phyloP scores from a whole-genome alignment of 768 basidiomycete genomes.

The Dacryopinax primogenitus region DNA sequence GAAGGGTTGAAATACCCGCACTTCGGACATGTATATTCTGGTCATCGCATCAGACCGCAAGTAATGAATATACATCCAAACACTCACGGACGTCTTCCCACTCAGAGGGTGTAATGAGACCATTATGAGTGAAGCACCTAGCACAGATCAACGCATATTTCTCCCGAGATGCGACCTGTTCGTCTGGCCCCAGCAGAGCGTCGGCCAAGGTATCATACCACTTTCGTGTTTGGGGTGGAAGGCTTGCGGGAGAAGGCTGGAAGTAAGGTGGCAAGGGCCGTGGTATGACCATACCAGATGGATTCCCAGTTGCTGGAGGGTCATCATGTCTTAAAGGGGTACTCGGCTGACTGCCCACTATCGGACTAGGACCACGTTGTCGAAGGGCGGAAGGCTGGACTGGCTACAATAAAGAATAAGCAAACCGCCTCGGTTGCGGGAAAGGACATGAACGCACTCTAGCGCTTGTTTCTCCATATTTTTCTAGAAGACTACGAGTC shows the following conservation, averaged over 20 bases:
- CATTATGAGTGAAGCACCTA: constrained; percentile 78
- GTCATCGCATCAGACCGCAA: not conserved
- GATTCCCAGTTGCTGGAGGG: not conserved
- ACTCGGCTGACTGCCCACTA: not conserved
- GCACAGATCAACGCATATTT: constrained; percentile 43
- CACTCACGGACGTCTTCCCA: constrained; percentile 73
- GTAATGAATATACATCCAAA: not conserved
- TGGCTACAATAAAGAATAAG: not conserved
- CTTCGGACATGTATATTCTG: constrained; percentile 78
- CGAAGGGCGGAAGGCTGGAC: not conserved
- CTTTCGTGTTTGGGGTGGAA: constrained; percentile 46
- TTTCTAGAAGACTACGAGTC: constrained; percentile 78
- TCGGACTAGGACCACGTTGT: not conserved
- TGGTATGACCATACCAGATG: not conserved
- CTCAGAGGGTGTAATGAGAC: constrained; percentile 66
- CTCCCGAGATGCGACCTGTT: constrained; percentile 30
- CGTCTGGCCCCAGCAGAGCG: constrained; percentile 70
- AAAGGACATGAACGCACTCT: not conserved
- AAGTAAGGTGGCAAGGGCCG: constrained; percentile 16
- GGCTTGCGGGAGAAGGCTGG: constrained; percentile 22
- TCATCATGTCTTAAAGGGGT: constrained; percentile 9
- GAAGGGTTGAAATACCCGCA: constrained; percentile 65
- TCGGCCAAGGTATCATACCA: constrained; percentile 87
- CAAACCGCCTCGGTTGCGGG: not conserved
- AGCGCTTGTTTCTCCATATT: constrained; percentile 55